These are phyloP conservation scores for Fraxinus pennsylvanica DNA, from an alignment of 257 asterid species.

Conservation along the genomic window DNA sequence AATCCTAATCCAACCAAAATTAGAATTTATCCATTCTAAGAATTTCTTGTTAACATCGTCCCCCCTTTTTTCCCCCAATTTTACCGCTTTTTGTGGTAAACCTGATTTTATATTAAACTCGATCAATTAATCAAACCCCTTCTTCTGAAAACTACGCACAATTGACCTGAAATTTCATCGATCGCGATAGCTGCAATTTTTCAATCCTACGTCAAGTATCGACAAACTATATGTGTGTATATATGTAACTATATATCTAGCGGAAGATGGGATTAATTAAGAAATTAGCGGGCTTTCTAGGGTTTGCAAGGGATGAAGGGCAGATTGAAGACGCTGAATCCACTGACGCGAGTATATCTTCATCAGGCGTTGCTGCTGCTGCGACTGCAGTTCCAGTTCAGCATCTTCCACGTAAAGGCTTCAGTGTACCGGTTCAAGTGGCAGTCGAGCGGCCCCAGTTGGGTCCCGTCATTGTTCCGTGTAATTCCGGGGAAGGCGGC, in stretches of 20 bases:
- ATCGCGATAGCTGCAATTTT: not conserved
- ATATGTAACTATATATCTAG: constrained; percentile 9
- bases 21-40: too few species aligned
- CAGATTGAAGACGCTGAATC: constrained; percentile 38
- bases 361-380: constrained; percentile 21
- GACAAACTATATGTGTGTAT: not conserved
- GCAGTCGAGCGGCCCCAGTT: constrained; percentile 58
- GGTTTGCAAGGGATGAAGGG: constrained; percentile 63
- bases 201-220: not conserved
- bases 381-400: constrained; percentile 44
- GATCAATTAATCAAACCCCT: not conserved
- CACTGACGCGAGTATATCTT: constrained; percentile 31
- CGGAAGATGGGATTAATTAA: constrained; percentile 57
- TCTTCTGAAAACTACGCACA: not conserved
- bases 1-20: too few species aligned
- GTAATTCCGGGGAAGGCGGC: constrained; percentile 72
- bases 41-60: too few species aligned
- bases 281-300: constrained; percentile 55
- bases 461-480: constrained; percentile 62
- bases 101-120: not conserved
- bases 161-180: not conserved
- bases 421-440: constrained; percentile 75
- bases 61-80: too few species aligned
- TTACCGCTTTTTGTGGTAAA: not conserved
- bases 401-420: constrained; percentile 62